Evolutionary conservation across 352 stramenopile species (phyloP).

Genomic region (Pythium pectinolyticum): DNA sequence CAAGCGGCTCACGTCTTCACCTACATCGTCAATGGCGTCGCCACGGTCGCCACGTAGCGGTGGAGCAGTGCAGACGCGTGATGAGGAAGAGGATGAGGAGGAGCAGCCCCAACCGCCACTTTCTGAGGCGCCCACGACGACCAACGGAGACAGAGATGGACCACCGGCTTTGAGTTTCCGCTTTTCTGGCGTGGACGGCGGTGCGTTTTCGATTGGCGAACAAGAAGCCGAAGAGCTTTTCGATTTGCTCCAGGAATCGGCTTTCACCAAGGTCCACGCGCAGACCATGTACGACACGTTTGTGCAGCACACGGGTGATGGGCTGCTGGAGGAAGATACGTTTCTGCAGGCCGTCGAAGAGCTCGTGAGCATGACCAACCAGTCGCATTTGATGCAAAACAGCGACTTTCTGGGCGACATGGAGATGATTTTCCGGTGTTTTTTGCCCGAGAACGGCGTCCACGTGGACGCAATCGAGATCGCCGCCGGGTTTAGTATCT

Average conservation of each 20-base stretch:
- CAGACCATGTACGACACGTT: constrained; percentile 87
- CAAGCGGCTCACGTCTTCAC: constrained; percentile 38
- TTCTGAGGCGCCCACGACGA: constrained; percentile 19
- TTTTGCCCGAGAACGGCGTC: constrained; percentile 58
- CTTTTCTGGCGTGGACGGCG: constrained; percentile 69
- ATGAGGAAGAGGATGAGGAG: neutral
- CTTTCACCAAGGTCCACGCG: constrained; percentile 69
- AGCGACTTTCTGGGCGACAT: constrained; percentile 76
- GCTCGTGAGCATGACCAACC: constrained; percentile 75
- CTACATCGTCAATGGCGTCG: constrained; percentile 11
- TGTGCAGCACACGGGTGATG: constrained; percentile 81
- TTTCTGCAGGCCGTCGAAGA: constrained; percentile 82
- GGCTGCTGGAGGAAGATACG: constrained; percentile 79
- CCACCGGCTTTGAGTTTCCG: constrained; percentile 50
- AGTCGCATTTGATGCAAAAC: constrained; percentile 69
- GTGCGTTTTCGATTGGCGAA: constrained; percentile 56
- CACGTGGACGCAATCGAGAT: constrained; percentile 85
- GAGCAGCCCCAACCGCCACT: neutral
- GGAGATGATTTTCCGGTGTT: constrained; percentile 74
- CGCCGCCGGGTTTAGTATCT: constrained; percentile 77
- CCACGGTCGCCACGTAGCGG: neutral
- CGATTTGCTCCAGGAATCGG: constrained; percentile 58
- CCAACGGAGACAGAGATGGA: constrained; percentile 22
- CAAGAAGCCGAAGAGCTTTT: constrained; percentile 61
- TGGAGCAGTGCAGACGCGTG: too few species aligned